Evolutionary conservation across 1,284 basidiomycete species (phyloP), one percentile per base, ranked within the genome.

Genomic region (Thecaphora frezii): DNA sequence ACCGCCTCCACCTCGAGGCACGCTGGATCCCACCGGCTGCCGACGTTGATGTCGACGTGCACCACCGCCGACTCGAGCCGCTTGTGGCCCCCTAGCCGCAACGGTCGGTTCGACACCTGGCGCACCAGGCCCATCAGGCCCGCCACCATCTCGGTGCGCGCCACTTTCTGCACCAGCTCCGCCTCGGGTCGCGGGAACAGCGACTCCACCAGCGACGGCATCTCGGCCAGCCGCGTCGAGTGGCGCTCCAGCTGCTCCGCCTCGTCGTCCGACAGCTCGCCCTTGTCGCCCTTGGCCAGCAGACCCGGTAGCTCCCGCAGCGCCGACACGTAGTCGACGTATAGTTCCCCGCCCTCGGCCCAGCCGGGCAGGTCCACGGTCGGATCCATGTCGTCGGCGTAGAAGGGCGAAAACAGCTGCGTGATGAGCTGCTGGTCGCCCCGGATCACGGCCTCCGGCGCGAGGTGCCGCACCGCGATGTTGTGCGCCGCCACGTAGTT

Each of bases 401-500:
- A 83, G 66, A 97, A 87, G 1, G 84, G 83, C 43, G 82, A 82
- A 68, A 97, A 90, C 13, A 97, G 78, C n/a, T 83, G 83, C 33
- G 82, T 82, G n/a, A 97, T 81, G 9, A 94, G 81, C 1, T 83
- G 84, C 9, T 87, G 79, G 78, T 97, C 93, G 46, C 87, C 85
- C 10, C 90, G 84, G 42, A 97, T 83, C 49, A 97, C 83, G 0
- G 89, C 90, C 70, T 97, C 94, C 1, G 92, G 90, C 9, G 90
- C 91, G n/a, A 98, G 85, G 63, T 92, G 87, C 7, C 83, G 80
- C 26, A 92, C 83, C 1, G 90, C 90, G 22, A 96, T 82, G 39
- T 87, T 85, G 76, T 97, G 93, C 0, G 94, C 93, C 7, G 85
- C 82, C 44, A 87, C 84, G 67, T 85, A 87, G 38, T 87, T 79